Evolutionary conservation across 108 stramenopile genomes (phyloP).

Genomic region (Cyclotella kingstonii): DNA sequence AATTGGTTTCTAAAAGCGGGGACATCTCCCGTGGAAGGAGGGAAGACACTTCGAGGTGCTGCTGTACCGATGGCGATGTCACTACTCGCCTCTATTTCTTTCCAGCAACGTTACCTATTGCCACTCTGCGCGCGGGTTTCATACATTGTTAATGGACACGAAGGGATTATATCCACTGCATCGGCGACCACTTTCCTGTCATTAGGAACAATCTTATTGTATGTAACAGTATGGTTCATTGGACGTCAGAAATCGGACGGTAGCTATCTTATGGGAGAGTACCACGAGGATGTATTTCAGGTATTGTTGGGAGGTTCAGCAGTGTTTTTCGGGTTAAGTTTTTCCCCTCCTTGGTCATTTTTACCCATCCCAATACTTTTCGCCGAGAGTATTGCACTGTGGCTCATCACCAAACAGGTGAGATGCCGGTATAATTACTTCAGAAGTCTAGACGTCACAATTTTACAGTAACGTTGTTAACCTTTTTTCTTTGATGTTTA

Average conservation of each 20-base stretch:
- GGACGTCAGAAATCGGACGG: conserved; percentile 55
- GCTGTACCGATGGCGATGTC: conserved; percentile 50
- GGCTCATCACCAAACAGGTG: conserved; percentile 67
- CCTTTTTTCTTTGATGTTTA: background rate
- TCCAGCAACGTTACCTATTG: conserved; percentile 70
- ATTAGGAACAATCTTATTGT: conserved; percentile 39
- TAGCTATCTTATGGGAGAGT: conserved; percentile 67
- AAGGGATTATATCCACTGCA: conserved; percentile 27
- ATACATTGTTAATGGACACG: conserved; percentile 70
- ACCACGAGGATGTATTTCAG: conserved; percentile 81
- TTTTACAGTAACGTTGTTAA: background rate
- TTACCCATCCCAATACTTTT: conserved; percentile 72
- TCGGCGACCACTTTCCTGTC: conserved; percentile 55
- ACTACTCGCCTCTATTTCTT: conserved; percentile 54
- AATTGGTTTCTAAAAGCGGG: conserved; percentile 31
- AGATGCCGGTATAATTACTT: background rate
- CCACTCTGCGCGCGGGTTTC: conserved; percentile 58
- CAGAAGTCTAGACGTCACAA: background rate
- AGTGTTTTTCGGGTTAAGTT: conserved; percentile 57
- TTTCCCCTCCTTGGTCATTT: conserved; percentile 73
- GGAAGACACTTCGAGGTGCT: conserved; percentile 49
- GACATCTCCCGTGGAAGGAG: conserved; percentile 34
- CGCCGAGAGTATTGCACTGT: conserved; percentile 61
- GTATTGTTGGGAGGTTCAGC: conserved; percentile 50
- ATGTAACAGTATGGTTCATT: conserved; percentile 59